Evolutionary conservation across 441 rosid species (phyloP).

Genomic region (Omphalea diandra): DNA sequence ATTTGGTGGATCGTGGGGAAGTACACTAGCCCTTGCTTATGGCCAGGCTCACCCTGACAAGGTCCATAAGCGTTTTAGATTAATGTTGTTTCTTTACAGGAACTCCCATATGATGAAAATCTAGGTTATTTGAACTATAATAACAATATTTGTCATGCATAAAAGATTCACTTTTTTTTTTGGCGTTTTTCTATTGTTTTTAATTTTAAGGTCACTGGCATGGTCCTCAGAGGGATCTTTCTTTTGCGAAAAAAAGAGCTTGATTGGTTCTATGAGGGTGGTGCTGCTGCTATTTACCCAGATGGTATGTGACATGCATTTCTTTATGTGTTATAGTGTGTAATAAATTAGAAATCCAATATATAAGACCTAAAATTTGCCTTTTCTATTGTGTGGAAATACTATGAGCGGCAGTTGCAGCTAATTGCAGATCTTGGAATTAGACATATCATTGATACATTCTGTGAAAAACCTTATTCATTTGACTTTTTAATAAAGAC

Average conservation of each 20-base stretch:
- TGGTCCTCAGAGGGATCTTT: slow-evolving; percentile 93
- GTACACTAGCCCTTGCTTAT: slow-evolving; percentile 85
- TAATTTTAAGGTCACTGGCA: slow-evolving; percentile 84
- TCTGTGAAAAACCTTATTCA: background rate
- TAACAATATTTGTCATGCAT: background rate
- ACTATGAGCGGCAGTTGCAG: background rate
- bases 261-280: slow-evolving; percentile 96
- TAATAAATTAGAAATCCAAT: slow-evolving; percentile 1
- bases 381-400: slow-evolving; percentile 1
- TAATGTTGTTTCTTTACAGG: slow-evolving; percentile 7
- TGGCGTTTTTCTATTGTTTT: slow-evolving; percentile 17
- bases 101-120: slow-evolving; percentile 5
- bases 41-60: slow-evolving; percentile 83
- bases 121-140: background rate
- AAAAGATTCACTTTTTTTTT: slow-evolving; percentile 12
- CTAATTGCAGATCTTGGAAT: background rate
- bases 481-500: background rate
- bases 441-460: background rate
- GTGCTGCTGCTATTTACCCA: slow-evolving; percentile 92
- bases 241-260: slow-evolving; percentile 91
- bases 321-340: slow-evolving; percentile 15
- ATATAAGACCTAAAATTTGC: background rate
- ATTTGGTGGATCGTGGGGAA: slow-evolving; percentile 99
- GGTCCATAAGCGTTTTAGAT: slow-evolving; percentile 38
- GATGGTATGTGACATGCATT: slow-evolving; percentile 56